Evolutionary conservation across 1,284 basidiomycete species (phyloP).

Genomic region (Phaffia rhodozyma): DNA sequence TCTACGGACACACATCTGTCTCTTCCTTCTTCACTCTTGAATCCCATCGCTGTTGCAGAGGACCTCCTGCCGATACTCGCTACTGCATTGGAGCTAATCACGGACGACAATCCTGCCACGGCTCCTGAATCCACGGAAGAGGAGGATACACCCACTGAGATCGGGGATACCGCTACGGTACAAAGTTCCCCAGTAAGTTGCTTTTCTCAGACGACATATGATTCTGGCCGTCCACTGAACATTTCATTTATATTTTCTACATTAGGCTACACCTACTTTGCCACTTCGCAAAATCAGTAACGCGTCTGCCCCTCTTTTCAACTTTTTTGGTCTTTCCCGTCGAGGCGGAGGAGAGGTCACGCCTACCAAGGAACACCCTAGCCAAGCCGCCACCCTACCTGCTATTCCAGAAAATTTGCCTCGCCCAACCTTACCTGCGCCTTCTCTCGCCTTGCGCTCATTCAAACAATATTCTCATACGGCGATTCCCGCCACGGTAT

Average conservation of each 20-base stretch:
- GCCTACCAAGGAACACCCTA: too few relatives aligned
- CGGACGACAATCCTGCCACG: too few relatives aligned
- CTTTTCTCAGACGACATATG: too few relatives aligned
- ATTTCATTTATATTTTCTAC: neutral
- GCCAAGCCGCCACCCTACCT: too few relatives aligned
- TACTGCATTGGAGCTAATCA: too few relatives aligned
- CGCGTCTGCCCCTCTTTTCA: slow-evolving; percentile 6
- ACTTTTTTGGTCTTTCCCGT: neutral
- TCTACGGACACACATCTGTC: neutral
- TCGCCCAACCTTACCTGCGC: neutral
- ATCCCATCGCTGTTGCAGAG: slow-evolving; percentile 5
- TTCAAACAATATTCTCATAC: neutral
- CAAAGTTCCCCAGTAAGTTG: too few relatives aligned
- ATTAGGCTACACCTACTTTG: neutral
- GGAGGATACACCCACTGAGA: too few relatives aligned
- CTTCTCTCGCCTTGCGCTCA: neutral
- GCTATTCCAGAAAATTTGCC: too few relatives aligned
- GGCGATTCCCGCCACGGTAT: slow-evolving; percentile 19
- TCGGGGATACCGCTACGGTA: too few relatives aligned
- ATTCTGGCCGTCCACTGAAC: too few relatives aligned
- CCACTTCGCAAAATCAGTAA: neutral
- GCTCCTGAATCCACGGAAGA: too few relatives aligned
- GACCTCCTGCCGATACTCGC: neutral
- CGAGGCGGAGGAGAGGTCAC: too few relatives aligned
- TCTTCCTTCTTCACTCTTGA: neutral